Conservation (phyloP, 768 basidiomycete genomes). For the Agaricus blazei region DNA sequence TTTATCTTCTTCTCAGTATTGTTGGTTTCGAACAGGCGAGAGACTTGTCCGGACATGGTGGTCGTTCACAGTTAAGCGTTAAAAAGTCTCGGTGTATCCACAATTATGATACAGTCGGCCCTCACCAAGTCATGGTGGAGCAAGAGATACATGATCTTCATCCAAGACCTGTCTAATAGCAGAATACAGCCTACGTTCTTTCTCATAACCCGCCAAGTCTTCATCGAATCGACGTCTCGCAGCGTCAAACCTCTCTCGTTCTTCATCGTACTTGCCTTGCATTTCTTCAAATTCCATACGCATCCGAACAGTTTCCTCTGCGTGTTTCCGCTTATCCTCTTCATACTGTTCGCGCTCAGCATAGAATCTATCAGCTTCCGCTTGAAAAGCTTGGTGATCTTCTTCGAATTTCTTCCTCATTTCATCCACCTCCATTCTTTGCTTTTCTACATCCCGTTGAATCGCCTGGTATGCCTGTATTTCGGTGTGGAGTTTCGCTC, state of each 20-base stretch:
- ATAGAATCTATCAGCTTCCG: slow-evolving; percentile 4
- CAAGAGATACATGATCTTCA: neutral
- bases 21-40: neutral
- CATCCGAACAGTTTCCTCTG: slow-evolving; percentile 8
- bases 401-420: slow-evolving; percentile 4
- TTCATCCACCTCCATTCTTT: slow-evolving; percentile 4
- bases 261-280: slow-evolving; percentile 4
- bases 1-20: slow-evolving; percentile 1
- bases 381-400: slow-evolving; percentile 1
- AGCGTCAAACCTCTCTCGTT: neutral
- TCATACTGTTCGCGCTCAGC: slow-evolving; percentile 3
- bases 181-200: slow-evolving; percentile 4
- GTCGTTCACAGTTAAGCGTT: neutral
- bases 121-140: too few relatives aligned
- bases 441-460: slow-evolving; percentile 4
- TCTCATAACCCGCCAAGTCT: slow-evolving; percentile 5
- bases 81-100: neutral
- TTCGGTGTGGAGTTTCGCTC: neutral
- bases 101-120: neutral
- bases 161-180: slow-evolving; percentile 10
- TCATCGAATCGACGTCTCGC: slow-evolving; percentile 3
- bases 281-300: slow-evolving; percentile 5
- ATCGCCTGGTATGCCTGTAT: neutral
- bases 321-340: slow-evolving; percentile 6
- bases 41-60: neutral